Evolutionary conservation across 805 yeast genomes (phyloP).

Genomic region (Candida railenensis): DNA sequence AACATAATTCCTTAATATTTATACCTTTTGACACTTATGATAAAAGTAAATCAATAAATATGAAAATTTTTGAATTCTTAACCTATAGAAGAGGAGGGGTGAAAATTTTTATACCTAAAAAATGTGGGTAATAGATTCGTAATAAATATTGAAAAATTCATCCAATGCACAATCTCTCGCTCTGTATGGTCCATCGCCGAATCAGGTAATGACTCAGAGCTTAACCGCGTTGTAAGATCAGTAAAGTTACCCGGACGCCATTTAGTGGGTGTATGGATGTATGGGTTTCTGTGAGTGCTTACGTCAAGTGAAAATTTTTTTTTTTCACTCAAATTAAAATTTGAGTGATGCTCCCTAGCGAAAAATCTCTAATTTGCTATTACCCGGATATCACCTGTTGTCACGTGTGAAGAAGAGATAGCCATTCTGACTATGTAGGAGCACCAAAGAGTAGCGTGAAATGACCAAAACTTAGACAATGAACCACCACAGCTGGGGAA

Average conservation of each 20-base stretch:
- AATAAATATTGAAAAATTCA: constrained; percentile 7
- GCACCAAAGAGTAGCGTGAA: neutral
- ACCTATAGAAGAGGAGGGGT: neutral
- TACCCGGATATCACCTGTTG: neutral
- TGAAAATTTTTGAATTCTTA: neutral
- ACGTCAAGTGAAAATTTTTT: neutral
- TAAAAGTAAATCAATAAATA: neutral
- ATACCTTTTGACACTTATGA: neutral
- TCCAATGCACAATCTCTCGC: neutral
- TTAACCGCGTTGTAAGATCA: constrained; percentile 31
- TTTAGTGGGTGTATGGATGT: constrained; percentile 2
- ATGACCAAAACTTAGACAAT: no score
- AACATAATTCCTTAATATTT: neutral
- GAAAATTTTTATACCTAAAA: constrained; percentile 5
- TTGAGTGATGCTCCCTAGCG: neutral
- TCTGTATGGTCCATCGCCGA: constrained; percentile 15
- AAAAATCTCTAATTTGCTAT: neutral
- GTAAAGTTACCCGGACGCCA: constrained; percentile 9
- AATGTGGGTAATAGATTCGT: constrained; percentile 3
- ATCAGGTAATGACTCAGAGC: constrained; percentile 32
- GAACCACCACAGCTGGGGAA: neutral
- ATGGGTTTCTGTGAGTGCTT: neutral
- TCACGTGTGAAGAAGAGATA: neutral
- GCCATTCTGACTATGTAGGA: neutral
- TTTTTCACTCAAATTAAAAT: neutral